Percentiles rank a stretch among this genome's conserved stretches.
Conservation (phyloP, 2,329 filamentous ascomycete species). For the Aspergillus pseudoglaucus region DNA sequence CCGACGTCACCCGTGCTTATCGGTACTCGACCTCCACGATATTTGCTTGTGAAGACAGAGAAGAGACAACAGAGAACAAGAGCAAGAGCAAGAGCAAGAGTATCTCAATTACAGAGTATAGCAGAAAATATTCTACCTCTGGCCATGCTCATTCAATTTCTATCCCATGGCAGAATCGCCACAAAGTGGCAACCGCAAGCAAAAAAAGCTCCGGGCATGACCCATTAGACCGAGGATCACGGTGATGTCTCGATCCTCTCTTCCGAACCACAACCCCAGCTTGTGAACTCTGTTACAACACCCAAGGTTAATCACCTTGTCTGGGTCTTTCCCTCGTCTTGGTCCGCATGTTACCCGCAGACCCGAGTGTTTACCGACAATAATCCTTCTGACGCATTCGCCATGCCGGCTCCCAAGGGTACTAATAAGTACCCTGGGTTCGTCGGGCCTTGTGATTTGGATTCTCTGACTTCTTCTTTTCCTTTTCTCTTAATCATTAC, state of each 20-base stretch:
- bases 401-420: conserved; percentile 22
- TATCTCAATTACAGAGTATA: too few relatives aligned
- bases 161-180: not conserved
- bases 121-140: not conserved
- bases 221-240: conserved; percentile 36
- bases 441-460: conserved; percentile 24
- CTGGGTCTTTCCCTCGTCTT: not conserved
- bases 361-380: conserved; percentile 36
- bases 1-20: conserved; percentile 9
- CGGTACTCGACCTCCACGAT: not conserved
- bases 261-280: conserved; percentile 27
- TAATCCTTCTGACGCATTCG: conserved; percentile 20
- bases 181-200: not conserved
- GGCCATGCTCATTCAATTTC: too few relatives aligned
- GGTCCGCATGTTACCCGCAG: conserved; percentile 26
- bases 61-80: not conserved
- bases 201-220: not conserved
- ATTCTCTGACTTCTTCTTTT: conserved; percentile 4
- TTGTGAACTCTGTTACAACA: conserved; percentile 19
- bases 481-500: conserved; percentile 3
- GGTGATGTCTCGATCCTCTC: conserved; percentile 28
- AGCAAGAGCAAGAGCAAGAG: not conserved
- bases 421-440: conserved; percentile 24
- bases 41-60: not conserved
- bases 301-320: not conserved